Conservation (phyloP, 148 eudicot species). For the Camellia japonica region DNA sequence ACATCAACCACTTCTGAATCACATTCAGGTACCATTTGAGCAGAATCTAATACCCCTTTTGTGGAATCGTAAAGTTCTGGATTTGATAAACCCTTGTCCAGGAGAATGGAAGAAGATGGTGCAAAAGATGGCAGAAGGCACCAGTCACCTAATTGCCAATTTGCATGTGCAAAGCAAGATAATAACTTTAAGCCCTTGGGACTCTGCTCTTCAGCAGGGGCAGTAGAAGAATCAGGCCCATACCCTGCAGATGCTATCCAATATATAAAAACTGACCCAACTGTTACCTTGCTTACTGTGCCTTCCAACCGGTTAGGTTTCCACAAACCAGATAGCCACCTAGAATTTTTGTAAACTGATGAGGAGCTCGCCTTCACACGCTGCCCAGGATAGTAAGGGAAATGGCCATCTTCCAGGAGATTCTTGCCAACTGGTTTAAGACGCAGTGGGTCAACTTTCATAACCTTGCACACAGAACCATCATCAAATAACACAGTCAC, state of each 20-base stretch:
- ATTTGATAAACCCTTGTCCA: constrained; percentile 53
- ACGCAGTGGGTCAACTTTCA: constrained; percentile 80
- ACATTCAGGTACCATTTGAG: constrained; percentile 27
- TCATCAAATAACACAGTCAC: constrained; percentile 82
- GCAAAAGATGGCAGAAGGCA: constrained; percentile 62
- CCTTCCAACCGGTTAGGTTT: constrained; percentile 78
- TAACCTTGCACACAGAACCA: constrained; percentile 88
- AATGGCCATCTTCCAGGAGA: constrained; percentile 78
- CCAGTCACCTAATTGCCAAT: constrained; percentile 98
- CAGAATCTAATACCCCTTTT: constrained; percentile 32
- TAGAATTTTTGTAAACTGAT: constrained; percentile 74
- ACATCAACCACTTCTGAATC: constrained; percentile 41
- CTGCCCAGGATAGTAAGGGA: constrained; percentile 93
- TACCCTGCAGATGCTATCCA: constrained; percentile 98
- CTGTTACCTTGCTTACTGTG: constrained; percentile 79
- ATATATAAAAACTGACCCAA: constrained; percentile 75
- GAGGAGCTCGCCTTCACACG: constrained; percentile 85
- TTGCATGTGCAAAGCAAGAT: constrained; percentile 85
- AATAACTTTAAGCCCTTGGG: constrained; percentile 75
- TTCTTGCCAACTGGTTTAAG: constrained; percentile 73
- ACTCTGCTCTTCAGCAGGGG: constrained; percentile 92
- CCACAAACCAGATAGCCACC: constrained; percentile 87
- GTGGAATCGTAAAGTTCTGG: constrained; percentile 34
- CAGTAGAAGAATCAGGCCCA: constrained; percentile 78
- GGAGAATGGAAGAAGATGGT: constrained; percentile 30